Evolutionary conservation across 768 basidiomycete genomes (phyloP).

Genomic region (Suillus paluster): DNA sequence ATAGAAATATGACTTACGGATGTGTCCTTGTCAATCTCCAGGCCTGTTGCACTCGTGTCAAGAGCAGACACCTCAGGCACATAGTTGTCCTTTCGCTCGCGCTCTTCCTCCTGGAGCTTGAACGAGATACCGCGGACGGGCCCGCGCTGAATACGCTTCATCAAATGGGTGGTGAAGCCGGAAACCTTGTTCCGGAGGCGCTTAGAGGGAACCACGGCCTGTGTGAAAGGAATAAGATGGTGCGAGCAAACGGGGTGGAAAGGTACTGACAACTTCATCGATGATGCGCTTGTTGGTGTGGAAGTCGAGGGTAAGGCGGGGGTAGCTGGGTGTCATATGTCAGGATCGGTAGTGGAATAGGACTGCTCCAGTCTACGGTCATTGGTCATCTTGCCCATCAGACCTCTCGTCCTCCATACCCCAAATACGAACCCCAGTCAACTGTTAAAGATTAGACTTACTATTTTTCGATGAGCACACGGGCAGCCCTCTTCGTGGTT

Average conservation of each 20-base stretch:
- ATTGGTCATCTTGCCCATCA: not conserved
- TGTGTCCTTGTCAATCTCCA: slow-evolving; percentile 92
- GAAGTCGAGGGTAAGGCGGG: slow-evolving; percentile 98
- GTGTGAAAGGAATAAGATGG: slow-evolving; percentile 5
- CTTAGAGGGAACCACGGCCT: slow-evolving; percentile 97
- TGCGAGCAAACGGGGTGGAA: slow-evolving; percentile 11
- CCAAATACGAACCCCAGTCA: not conserved
- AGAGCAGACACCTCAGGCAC: slow-evolving; percentile 98
- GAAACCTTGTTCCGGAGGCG: slow-evolving; percentile 99
- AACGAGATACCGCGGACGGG: slow-evolving; percentile 99
- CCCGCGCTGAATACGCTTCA: slow-evolving; percentile 99
- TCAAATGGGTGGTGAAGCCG: slow-evolving; percentile 99
- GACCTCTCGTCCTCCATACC: not conserved
- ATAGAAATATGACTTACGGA: slow-evolving; percentile 62
- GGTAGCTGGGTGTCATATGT: slow-evolving; percentile 68
- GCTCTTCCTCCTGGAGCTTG: slow-evolving; percentile 99
- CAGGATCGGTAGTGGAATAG: not conserved
- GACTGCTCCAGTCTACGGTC: not conserved
- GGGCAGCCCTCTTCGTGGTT: slow-evolving; percentile 99
- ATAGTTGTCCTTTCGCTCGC: slow-evolving; percentile 99
- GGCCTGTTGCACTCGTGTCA: slow-evolving; percentile 69
- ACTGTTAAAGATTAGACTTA: slow-evolving; percentile 43
- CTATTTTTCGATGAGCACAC: slow-evolving; percentile 99
- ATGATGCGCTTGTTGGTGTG: slow-evolving; percentile 99
- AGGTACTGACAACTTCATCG: slow-evolving; percentile 85